Conservation (phyloP, 495 filamentous ascomycete genomes). For the Trichoderma gamsii region DNA sequence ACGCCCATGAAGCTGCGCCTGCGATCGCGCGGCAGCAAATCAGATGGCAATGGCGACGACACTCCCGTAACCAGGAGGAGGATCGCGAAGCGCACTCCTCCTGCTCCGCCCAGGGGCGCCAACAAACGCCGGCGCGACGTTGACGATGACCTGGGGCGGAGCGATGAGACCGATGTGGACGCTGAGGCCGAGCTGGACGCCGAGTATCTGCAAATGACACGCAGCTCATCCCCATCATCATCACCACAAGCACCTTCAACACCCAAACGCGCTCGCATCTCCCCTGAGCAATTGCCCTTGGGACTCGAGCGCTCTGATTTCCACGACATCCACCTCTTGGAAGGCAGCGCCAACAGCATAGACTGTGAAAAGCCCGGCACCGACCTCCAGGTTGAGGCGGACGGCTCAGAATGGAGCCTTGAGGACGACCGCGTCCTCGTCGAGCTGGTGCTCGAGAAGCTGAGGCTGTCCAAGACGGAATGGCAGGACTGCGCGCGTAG, state of each 20-base stretch:
- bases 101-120: conserved; percentile 44
- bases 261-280: conserved; percentile 60
- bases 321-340: conserved; percentile 46
- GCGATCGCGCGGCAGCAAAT: conserved; percentile 36
- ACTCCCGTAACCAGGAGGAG: conserved; percentile 32
- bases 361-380: conserved; percentile 31
- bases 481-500: conserved; percentile 74
- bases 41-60: conserved; percentile 23
- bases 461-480: conserved; percentile 63
- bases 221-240: not conserved
- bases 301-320: conserved; percentile 61
- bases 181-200: conserved; percentile 32
- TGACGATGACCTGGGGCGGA: conserved; percentile 46
- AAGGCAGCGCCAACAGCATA: conserved; percentile 27
- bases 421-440: conserved; percentile 68
- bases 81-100: conserved; percentile 48
- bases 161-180: conserved; percentile 29
- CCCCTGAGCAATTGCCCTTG: conserved; percentile 60
- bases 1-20: conserved; percentile 43
- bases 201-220: conserved; percentile 14
- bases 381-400: conserved; percentile 36
- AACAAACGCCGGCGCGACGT: conserved; percentile 58
- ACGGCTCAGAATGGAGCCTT: conserved; percentile 52
- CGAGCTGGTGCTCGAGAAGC: conserved; percentile 67
- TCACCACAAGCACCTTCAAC: conserved; percentile 47